Evolutionary conservation across 352 stramenopile genomes (phyloP).

Genomic region (Pythium pectinolyticum): DNA sequence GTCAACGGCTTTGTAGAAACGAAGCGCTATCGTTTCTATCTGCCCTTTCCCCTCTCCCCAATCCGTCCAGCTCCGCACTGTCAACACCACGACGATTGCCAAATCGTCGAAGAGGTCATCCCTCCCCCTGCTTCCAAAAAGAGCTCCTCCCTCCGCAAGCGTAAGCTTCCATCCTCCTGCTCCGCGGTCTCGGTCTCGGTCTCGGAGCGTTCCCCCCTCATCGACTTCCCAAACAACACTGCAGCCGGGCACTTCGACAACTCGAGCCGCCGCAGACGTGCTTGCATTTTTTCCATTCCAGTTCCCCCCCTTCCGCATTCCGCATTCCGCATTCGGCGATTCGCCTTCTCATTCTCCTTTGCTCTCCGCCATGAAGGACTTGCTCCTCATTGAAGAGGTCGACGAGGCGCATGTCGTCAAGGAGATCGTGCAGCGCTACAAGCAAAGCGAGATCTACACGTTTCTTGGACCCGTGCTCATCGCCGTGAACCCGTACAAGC

Average conservation of each 20-base stretch:
- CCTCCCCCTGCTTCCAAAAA: constrained; percentile 10
- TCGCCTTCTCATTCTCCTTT: neutral
- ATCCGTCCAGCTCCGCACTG: neutral
- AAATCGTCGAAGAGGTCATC: constrained; percentile 18
- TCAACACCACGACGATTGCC: constrained; percentile 19
- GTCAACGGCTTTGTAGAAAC: constrained; percentile 28
- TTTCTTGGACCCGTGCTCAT: constrained; percentile 91
- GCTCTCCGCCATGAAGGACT: constrained; percentile 48
- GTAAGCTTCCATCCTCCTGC: constrained; percentile 3
- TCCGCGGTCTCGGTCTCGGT: neutral
- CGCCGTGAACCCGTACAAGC: constrained; percentile 90
- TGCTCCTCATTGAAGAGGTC: constrained; percentile 78
- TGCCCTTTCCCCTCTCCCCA: constrained; percentile 2
- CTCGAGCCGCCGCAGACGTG: neutral
- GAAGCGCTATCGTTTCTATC: constrained; percentile 19
- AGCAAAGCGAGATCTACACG: constrained; percentile 85
- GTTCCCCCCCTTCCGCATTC: neutral
- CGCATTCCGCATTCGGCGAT: neutral
- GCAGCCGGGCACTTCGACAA: neutral
- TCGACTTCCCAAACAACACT: too few relatives aligned
- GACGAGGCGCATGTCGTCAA: constrained; percentile 76
- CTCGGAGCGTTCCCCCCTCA: neutral
- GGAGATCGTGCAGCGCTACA: constrained; percentile 78
- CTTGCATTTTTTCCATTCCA: constrained; percentile 8
- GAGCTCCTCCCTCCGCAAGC: constrained; percentile 3